phyloP scores from a whole-genome alignment of 2,329 filamentous ascomycete genomes.

The Fusarium sulawesiense region DNA sequence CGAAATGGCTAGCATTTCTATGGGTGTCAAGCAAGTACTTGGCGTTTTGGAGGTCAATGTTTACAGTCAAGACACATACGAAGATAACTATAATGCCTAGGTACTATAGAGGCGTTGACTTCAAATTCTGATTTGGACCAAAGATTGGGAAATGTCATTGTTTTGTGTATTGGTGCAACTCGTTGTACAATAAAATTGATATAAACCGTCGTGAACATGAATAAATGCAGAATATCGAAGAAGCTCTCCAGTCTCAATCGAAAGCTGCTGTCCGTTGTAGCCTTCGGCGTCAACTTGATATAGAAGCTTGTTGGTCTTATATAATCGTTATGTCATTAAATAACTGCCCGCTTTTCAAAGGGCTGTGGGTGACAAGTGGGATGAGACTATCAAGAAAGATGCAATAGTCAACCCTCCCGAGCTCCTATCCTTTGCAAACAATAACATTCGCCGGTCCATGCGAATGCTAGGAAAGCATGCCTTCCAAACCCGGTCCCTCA shows the following conservation, averaged over 20 bases:
- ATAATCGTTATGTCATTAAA: background rate
- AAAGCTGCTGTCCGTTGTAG: background rate
- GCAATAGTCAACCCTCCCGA: background rate
- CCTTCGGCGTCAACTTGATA: background rate
- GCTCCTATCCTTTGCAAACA: conserved; percentile 12
- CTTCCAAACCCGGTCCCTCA: conserved; percentile 11
- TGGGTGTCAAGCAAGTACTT: background rate
- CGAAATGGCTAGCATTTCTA: background rate
- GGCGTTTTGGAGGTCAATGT: background rate
- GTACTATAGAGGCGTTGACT: no score
- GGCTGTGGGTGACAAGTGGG: background rate
- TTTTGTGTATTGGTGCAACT: no score
- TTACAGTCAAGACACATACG: background rate
- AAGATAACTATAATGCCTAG: background rate
- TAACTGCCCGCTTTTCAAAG: conserved; percentile 10
- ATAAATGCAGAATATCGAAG: background rate
- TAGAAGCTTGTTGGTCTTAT: background rate
- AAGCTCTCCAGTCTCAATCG: background rate
- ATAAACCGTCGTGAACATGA: background rate
- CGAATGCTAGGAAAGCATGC: conserved; percentile 21
- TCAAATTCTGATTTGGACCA: no score
- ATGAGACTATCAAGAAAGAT: conserved; percentile 3
- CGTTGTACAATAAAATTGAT: no score
- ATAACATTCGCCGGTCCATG: conserved; percentile 24
- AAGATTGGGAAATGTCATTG: no score